Evolutionary conservation across 2,329 filamentous ascomycete genomes (phyloP).

Genomic region (Pseudogymnoascus sp.): DNA sequence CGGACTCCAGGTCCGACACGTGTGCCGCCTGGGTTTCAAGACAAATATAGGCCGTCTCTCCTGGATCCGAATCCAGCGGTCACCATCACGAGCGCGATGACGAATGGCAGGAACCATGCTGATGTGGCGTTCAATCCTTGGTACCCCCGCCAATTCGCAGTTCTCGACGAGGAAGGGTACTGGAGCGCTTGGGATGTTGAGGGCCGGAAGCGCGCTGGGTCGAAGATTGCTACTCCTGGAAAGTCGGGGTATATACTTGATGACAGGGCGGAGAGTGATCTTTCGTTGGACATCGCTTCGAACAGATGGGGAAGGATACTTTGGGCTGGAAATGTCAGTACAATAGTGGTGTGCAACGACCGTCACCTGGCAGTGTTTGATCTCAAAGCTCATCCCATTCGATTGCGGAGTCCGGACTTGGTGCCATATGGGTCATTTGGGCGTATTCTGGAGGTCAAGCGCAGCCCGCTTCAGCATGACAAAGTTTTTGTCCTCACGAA

Average conservation of each 20-base stretch:
- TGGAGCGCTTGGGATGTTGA: slow-evolving; percentile 60
- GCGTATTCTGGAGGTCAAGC: slow-evolving; percentile 51
- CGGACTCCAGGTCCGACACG: slow-evolving; percentile 1
- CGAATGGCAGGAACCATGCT: slow-evolving; percentile 47
- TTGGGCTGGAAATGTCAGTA: slow-evolving; percentile 40
- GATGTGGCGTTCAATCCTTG: slow-evolving; percentile 60
- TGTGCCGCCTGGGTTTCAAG: slow-evolving; percentile 8
- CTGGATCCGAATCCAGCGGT: slow-evolving; percentile 49
- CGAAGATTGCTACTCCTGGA: slow-evolving; percentile 12
- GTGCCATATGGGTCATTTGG: slow-evolving; percentile 18
- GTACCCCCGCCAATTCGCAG: slow-evolving; percentile 51
- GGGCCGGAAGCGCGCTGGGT: slow-evolving; percentile 13
- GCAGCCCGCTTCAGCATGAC: slow-evolving; percentile 37
- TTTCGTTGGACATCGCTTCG: slow-evolving; percentile 9
- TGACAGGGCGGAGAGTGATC: slow-evolving; percentile 11
- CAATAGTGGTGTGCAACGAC: slow-evolving; percentile 38
- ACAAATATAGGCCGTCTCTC: slow-evolving; percentile 34
- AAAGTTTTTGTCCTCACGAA: slow-evolving; percentile 50
- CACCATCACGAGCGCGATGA: slow-evolving; percentile 42
- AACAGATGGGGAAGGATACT: slow-evolving; percentile 41
- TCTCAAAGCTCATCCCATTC: slow-evolving; percentile 16
- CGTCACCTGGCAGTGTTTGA: slow-evolving; percentile 24
- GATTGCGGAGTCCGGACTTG: slow-evolving; percentile 17
- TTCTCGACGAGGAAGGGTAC: slow-evolving; percentile 56
- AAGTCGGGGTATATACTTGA: slow-evolving; percentile 22